Conservation (phyloP, 352 stramenopile species). For the Globisporangium radiosum region DNA sequence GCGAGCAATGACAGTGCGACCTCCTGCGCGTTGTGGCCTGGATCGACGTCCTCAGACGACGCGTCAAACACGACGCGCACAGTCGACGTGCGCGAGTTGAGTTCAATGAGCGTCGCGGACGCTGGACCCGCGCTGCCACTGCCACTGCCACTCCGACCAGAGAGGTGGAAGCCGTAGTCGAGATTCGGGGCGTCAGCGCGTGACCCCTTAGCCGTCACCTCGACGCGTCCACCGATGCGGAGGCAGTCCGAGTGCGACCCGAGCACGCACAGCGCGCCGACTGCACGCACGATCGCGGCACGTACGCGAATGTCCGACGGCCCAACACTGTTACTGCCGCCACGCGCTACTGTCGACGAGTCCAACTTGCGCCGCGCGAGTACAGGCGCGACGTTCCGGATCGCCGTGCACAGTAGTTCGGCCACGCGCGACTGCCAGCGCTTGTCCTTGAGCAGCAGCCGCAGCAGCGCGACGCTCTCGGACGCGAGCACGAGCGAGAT, state of each 20-base stretch:
- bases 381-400: constrained; percentile 69
- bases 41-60: constrained; percentile 61
- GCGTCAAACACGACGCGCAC: constrained; percentile 77
- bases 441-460: constrained; percentile 58
- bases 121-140: constrained; percentile 24
- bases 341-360: background rate
- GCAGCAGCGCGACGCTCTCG: constrained; percentile 76
- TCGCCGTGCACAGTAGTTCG: constrained; percentile 58
- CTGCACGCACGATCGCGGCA: constrained; percentile 69
- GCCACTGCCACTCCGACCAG: constrained; percentile 2
- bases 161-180: constrained; percentile 54
- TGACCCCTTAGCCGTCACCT: constrained; percentile 45
- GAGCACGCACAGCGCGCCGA: constrained; percentile 76
- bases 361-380: constrained; percentile 33
- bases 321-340: constrained; percentile 3
- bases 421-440: constrained; percentile 57
- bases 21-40: constrained; percentile 80
- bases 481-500: constrained; percentile 72
- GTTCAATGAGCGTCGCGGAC: constrained; percentile 69
- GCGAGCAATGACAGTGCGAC: constrained; percentile 59
- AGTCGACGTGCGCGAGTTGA: constrained; percentile 50
- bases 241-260: constrained; percentile 82
- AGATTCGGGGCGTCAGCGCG: constrained; percentile 22
- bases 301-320: constrained; percentile 61
- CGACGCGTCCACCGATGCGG: constrained; percentile 70